Base-by-base conservation (phyloP, 768 basidiomycete species). In the Lactarius trivialis region DNA sequence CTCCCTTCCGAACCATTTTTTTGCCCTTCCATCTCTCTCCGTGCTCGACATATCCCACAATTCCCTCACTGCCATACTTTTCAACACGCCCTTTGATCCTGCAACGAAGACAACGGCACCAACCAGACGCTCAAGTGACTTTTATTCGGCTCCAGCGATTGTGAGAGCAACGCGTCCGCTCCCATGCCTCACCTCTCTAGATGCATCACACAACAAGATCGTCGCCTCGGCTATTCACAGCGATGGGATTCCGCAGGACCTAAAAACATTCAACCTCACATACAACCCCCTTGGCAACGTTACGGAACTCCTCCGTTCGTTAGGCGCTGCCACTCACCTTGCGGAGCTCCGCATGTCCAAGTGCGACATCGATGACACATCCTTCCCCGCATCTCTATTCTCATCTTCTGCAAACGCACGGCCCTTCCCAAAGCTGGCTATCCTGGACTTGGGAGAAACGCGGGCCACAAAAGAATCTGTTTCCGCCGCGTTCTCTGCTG, bases 41-140 rank as follows among this genome's bases (percentile, higher is more conserved):
- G 77, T 72, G 30, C 77, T 93, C 55, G 89, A 91, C 64, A 63
- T 92, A 15, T 86, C 90, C 2, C 82, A 91, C 68, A 93, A 93
- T 71, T 70, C 75, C 0, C 76, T 92, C 11, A 77, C 78, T 8
- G 67, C 80, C 3, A 74, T 92, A 8, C 84, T 86, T 2, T 85
- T 91, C 68, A 79, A 78, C 60, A 76, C 79, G 21, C 82, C 85
- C 0, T 89, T 90, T 70, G 64, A 64, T 17, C 48, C 61, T 0
- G 43, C 54, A 57, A 52, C 49, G 69, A 60, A 63, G 56, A 67
- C 55, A 68, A 68, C 63, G 68, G 36, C 59, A 63, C 64, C 59
- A 75, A 39, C 68, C 70, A 63, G 69, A 73, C 48, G 75, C 33
- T 73, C 80, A 56, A 76, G 80, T 67, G 79, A 80, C 63, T 86